phyloP scores from a whole-genome alignment of 2,329 filamentous ascomycete genomes.

The Pseudogymnoascus sp. region DNA sequence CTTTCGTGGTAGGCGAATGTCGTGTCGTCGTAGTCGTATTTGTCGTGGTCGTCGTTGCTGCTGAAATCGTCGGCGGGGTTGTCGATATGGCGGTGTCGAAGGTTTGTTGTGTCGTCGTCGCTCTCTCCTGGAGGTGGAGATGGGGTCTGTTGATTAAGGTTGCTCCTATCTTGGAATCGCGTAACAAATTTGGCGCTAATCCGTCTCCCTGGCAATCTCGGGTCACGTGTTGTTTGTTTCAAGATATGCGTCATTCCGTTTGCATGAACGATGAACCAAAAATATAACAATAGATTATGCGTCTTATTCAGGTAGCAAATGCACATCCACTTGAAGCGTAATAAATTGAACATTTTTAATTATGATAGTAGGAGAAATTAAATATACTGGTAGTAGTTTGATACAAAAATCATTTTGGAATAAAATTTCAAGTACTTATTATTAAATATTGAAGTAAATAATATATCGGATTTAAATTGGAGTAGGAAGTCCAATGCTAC shows the following conservation, averaged over 20 bases:
- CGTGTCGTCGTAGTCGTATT: slow-evolving; percentile 4
- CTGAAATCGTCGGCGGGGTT: neutral
- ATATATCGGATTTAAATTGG: neutral
- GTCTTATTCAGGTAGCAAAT: neutral
- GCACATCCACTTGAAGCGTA: neutral
- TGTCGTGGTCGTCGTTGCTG: slow-evolving; percentile 7
- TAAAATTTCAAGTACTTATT: neutral
- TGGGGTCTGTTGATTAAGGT: slow-evolving; percentile 7
- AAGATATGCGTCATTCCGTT: neutral
- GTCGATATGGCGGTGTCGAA: slow-evolving; percentile 9
- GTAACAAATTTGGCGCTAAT: slow-evolving; percentile 8
- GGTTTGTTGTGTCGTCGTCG: slow-evolving; percentile 9
- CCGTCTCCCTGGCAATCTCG: slow-evolving; percentile 7
- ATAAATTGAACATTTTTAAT: neutral
- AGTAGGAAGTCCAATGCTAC: neutral
- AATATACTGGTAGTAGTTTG: neutral
- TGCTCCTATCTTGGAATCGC: slow-evolving; percentile 9
- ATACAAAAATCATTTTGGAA: neutral
- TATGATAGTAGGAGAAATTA: neutral
- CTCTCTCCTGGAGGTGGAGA: slow-evolving; percentile 2
- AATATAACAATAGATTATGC: neutral
- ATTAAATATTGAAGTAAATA: neutral
- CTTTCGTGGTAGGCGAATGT: neutral
- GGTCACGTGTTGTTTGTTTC: neutral
- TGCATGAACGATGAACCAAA: neutral